A percentile compares a stretch with the other conserved stretches of the same genome.
These are phyloP conservation scores for Nicotiana paniculata DNA, from an alignment of 257 asterid genomes.

Conservation along the genomic window DNA sequence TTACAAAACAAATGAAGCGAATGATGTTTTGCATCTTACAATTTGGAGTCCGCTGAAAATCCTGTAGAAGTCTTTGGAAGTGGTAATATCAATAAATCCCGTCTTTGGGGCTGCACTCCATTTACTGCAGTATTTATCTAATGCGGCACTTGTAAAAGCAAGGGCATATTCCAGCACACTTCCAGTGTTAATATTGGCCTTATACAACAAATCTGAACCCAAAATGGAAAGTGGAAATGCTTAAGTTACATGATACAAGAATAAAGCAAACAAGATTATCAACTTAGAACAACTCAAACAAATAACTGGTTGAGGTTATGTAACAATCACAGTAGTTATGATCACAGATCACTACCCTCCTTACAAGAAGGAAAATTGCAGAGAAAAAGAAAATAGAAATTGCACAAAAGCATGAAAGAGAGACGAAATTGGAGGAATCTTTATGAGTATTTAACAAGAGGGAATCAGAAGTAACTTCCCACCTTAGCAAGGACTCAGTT, in stretches of 20 bases:
- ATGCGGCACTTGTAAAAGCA: conserved; percentile 95
- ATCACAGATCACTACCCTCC: background rate
- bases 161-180: conserved; percentile 96
- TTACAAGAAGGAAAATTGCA: background rate
- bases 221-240: background rate
- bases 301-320: background rate
- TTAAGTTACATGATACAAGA: background rate
- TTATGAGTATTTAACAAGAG: background rate
- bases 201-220: conserved; percentile 76
- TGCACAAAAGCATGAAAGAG: background rate
- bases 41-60: conserved; percentile 91
- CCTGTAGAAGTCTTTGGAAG: conserved; percentile 93
- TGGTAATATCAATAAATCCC: conserved; percentile 89
- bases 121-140: conserved; percentile 87
- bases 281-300: background rate
- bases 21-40: conserved; percentile 29
- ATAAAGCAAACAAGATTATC: background rate
- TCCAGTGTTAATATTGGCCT: conserved; percentile 87
- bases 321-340: background rate
- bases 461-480: background rate
- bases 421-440: background rate
- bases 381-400: background rate
- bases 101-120: conserved; percentile 95
- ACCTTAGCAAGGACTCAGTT: background rate
- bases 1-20: background rate